Evolutionary conservation across 768 basidiomycete genomes (phyloP).

Genomic region (Russula lepida): DNA sequence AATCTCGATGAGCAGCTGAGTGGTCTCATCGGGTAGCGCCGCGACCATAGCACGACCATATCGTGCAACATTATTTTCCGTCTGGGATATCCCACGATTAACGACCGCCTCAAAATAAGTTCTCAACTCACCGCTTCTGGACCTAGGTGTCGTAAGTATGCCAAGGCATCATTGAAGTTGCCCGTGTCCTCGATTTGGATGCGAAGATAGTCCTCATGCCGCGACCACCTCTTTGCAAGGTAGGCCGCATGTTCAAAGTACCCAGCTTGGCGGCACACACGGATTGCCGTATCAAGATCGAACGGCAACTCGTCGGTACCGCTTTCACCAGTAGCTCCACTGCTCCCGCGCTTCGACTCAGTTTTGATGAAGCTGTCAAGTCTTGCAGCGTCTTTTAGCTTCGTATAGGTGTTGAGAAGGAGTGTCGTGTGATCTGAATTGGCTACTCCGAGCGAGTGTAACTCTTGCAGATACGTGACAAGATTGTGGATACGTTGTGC

Average conservation of each 20-base stretch:
- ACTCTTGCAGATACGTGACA: constrained; percentile 90
- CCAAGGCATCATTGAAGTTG: constrained; percentile 71
- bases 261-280: constrained; percentile 92
- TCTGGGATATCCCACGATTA: constrained; percentile 35
- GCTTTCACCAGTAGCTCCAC: constrained; percentile 39
- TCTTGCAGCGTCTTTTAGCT: constrained; percentile 83
- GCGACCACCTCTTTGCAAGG: constrained; percentile 82
- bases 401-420: constrained; percentile 94
- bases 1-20: constrained; percentile 82
- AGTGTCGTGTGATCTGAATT: constrained; percentile 97
- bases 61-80: constrained; percentile 75
- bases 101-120: background rate
- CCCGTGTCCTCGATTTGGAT: constrained; percentile 92
- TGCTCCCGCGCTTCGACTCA: constrained; percentile 46
- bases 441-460: constrained; percentile 82
- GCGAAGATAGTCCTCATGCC: constrained; percentile 88
- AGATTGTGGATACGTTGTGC: constrained; percentile 94
- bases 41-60: constrained; percentile 85
- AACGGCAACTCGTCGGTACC: constrained; percentile 73
- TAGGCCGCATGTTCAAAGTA: constrained; percentile 95
- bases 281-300: constrained; percentile 93
- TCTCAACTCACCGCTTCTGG: constrained; percentile 60
- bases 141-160: constrained; percentile 72
- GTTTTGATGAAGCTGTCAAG: constrained; percentile 91
- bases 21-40: constrained; percentile 80